Percentiles rank a stretch among this genome's conserved stretches.
Evolutionary conservation across 495 filamentous ascomycete species (phyloP).

Genomic region (Penicillium verhagenii): DNA sequence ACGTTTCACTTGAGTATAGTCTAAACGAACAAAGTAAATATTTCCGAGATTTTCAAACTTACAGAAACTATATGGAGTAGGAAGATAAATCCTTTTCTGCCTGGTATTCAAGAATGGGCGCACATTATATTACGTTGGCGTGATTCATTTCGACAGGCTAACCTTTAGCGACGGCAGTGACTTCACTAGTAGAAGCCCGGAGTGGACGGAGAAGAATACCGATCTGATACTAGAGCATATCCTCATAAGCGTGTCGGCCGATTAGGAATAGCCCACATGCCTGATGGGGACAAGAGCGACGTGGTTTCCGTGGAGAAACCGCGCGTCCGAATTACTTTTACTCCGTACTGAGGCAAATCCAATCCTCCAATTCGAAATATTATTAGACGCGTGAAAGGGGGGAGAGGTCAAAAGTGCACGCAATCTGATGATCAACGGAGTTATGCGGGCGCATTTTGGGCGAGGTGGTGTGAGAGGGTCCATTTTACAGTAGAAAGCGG

Average conservation of each 20-base stretch:
- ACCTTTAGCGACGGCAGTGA: background rate
- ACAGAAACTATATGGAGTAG: too few relatives aligned
- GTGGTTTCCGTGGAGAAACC: conserved; percentile 7
- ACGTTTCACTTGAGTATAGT: too few relatives aligned
- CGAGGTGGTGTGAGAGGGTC: conserved; percentile 3
- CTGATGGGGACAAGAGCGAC: conserved; percentile 7
- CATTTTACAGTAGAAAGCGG: conserved; percentile 10
- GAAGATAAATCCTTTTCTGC: too few relatives aligned
- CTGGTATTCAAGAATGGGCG: too few relatives aligned
- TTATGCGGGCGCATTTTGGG: conserved; percentile 1
- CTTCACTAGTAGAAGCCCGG: background rate
- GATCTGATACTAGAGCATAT: background rate
- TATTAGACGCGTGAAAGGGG: background rate
- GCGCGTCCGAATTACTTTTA: background rate
- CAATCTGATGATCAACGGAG: background rate
- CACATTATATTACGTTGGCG: background rate
- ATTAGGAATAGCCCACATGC: background rate
- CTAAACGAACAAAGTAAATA: too few relatives aligned
- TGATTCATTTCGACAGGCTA: background rate
- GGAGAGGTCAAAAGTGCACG: background rate
- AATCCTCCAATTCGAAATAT: too few relatives aligned
- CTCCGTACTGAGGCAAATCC: too few relatives aligned
- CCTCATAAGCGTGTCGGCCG: background rate
- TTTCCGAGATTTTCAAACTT: too few relatives aligned
- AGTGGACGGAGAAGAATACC: background rate